Evolutionary conservation across 306 rosid genomes (phyloP).

Genomic region (Heteromeles arbutifolia): DNA sequence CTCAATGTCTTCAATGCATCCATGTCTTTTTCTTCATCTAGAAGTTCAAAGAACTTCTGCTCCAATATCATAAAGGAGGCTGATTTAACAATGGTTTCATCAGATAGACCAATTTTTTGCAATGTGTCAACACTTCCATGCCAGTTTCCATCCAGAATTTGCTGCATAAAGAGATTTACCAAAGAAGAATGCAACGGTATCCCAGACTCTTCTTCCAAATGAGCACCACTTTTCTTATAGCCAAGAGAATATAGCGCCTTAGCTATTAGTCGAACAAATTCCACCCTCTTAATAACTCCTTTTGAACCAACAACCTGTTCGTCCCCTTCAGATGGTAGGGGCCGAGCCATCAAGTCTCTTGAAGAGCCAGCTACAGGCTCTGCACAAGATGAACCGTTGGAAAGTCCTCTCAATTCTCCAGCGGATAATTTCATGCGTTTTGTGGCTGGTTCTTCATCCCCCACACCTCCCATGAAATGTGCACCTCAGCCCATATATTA

Average conservation of each 20-base stretch:
- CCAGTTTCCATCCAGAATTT: constrained; percentile 79
- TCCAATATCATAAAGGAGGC: constrained; percentile 82
- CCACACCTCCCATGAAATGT: constrained; percentile 99
- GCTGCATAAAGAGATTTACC: constrained; percentile 69
- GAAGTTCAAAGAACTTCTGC: constrained; percentile 82
- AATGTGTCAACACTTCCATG: constrained; percentile 68
- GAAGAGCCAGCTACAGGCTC: constrained; percentile 65
- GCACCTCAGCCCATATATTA: constrained; percentile 96
- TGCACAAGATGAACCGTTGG: constrained; percentile 71
- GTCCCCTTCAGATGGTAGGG: constrained; percentile 75
- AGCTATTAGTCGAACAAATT: constrained; percentile 91
- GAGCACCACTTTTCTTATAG: constrained; percentile 72
- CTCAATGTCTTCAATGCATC: constrained; percentile 86
- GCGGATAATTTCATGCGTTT: constrained; percentile 80
- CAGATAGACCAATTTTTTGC: constrained; percentile 55
- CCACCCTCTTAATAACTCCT: constrained; percentile 78
- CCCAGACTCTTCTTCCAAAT: constrained; percentile 92
- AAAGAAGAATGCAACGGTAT: constrained; percentile 65
- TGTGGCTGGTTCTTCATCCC: constrained; percentile 95
- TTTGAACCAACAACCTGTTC: constrained; percentile 80
- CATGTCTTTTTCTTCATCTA: constrained; percentile 53
- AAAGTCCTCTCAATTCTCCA: constrained; percentile 55
- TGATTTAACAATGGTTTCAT: constrained; percentile 49
- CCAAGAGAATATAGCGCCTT: constrained; percentile 93
- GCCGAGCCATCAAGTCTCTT: constrained; percentile 87